Base-by-base conservation (phyloP, 768 basidiomycete species). In the Mrakia gelida region DNA sequence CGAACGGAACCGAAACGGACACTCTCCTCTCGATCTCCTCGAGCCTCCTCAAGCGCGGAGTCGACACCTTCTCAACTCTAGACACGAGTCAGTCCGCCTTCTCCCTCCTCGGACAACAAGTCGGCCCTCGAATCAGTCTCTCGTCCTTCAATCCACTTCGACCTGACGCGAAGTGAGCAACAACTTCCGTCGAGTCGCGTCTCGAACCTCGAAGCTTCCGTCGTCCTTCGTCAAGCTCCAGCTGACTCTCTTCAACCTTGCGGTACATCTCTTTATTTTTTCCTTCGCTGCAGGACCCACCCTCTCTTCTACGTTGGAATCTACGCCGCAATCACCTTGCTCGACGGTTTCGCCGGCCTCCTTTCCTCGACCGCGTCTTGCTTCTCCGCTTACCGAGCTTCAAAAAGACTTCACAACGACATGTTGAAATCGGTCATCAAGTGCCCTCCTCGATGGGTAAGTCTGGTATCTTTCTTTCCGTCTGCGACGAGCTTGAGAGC, bases 361-460 rank as follows among this genome's bases (percentile, higher is more conserved):
- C 9, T 74, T n/a, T 73, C 73, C 16, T 32, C 63, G 21, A 54
- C 73, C 41, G 88, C 88, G 0, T 90, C 91, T 82, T 90, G 88
- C 54, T 41, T 59, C 32, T 81, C 81, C 13, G 80, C 81, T 16
- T 82, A 80, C 54, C 68, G 78, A 23, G 81, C 81, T 4, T 80
- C 79, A 16, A 80, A 80, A 45, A 32, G 78, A 5, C 78, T 84
- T 8, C 87, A 86, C 82, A 88, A 85, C 80, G 86, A 54, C 71
- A 84, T 95, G 54, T 84, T 94, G 73, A 87, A 87, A 7, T 88
- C 88, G 0, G 91, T 95, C 13, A 90, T 93, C n/a, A 87, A 89
- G 26, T 92, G 93, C 10, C 93, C 93, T 10, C 93, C 94, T 87
- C 88, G 92, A 43, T 82, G 80, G 49, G 49, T 52, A 13, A 52